A percentile compares a stretch with the other conserved stretches of the same genome.
phyloP scores from a whole-genome alignment of 352 stramenopile species.

The Globisporangium iwayamae region DNA sequence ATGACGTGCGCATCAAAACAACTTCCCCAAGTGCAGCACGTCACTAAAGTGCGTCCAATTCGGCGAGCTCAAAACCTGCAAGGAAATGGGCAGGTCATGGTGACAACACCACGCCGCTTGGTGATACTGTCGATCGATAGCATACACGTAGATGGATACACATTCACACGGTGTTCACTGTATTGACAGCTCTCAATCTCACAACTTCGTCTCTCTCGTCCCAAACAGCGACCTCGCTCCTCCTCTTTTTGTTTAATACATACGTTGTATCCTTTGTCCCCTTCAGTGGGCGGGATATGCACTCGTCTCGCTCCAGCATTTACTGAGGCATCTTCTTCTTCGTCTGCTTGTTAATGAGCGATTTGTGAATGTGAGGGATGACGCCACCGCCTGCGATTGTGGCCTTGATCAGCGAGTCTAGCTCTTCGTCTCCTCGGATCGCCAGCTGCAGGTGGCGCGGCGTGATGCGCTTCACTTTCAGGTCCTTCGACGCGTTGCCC shows the following conservation, averaged over 20 bases:
- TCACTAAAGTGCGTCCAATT: background rate
- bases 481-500: slow-evolving; percentile 96
- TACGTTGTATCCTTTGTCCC: slow-evolving; percentile 8
- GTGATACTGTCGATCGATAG: background rate
- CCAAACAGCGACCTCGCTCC: slow-evolving; percentile 6
- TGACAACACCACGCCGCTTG: background rate
- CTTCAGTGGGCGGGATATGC: background rate
- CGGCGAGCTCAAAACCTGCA: background rate
- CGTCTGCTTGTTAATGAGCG: slow-evolving; percentile 98
- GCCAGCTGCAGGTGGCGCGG: slow-evolving; percentile 98
- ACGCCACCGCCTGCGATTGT: slow-evolving; percentile 99
- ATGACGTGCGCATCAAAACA: background rate
- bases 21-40: background rate
- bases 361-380: slow-evolving; percentile 99
- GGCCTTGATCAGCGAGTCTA: slow-evolving; percentile 99
- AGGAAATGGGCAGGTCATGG: background rate
- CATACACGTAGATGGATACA: slow-evolving; percentile 1
- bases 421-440: slow-evolving; percentile 99
- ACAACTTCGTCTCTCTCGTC: slow-evolving; percentile 1
- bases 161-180: slow-evolving; percentile 3
- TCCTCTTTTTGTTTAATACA: slow-evolving; percentile 15
- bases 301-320: slow-evolving; percentile 5
- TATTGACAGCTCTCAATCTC: slow-evolving; percentile 8
- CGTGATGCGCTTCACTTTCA: slow-evolving; percentile 98
- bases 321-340: slow-evolving; percentile 86